Percentiles rank a stretch among this genome's conserved stretches.
Conservation (phyloP, 306 rosid species). For the Dalbergia oliveri region DNA sequence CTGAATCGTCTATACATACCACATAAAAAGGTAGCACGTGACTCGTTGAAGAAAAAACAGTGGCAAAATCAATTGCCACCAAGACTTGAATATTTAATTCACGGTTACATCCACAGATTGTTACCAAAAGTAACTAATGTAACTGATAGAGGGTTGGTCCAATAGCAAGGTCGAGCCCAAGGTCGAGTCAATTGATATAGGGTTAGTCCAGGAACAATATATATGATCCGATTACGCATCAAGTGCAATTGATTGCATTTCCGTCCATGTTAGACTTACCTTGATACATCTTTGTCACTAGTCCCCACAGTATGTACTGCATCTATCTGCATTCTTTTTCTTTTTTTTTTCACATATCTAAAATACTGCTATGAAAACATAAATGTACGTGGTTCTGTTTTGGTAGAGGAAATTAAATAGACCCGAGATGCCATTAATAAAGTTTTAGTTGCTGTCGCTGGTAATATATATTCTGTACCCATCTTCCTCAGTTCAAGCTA, state of each 20-base stretch:
- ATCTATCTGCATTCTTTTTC: background rate
- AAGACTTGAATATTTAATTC: background rate
- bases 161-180: background rate
- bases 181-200: background rate
- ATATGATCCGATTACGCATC: constrained; percentile 9
- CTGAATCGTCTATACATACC: constrained; percentile 50
- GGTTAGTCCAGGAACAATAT: constrained; percentile 18
- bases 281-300: constrained; percentile 47
- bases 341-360: background rate
- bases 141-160: constrained; percentile 35
- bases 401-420: constrained; percentile 5
- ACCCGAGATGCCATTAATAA: background rate
- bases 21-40: constrained; percentile 43
- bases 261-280: constrained; percentile 4
- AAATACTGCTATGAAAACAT: constrained; percentile 25
- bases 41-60: background rate
- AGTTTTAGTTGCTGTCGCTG: background rate
- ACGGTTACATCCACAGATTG: background rate
- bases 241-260: constrained; percentile 39
- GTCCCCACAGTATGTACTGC: constrained; percentile 31
- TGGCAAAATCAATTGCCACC: constrained; percentile 38
- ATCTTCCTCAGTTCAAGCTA: background rate
- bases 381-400: constrained; percentile 16
- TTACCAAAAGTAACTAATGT: constrained; percentile 45
- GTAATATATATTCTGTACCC: background rate